phyloP scores from a whole-genome alignment of 805 yeast species.

The Pichia heedii region DNA sequence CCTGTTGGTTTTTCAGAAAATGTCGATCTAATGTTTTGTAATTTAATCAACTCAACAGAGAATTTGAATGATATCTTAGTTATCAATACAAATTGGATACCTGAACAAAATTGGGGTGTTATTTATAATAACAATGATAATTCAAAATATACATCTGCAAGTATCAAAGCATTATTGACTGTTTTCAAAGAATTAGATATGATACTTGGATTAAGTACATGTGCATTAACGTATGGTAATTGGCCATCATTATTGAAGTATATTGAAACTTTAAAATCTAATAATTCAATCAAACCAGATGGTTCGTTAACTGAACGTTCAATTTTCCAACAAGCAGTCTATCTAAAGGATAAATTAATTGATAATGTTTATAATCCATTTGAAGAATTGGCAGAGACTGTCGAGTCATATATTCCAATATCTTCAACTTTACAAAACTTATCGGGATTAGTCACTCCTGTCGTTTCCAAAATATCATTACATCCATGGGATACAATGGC shows the following conservation, averaged over 20 bases:
- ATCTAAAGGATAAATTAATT: constrained; percentile 21
- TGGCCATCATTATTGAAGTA: constrained; percentile 20
- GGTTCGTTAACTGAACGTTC: constrained; percentile 24
- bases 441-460: not conserved
- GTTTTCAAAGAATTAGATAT: constrained; percentile 21
- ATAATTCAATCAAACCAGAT: constrained; percentile 14
- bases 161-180: constrained; percentile 15
- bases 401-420: constrained; percentile 16
- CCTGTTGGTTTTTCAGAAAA: constrained; percentile 26
- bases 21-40: constrained; percentile 14
- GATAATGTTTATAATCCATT: constrained; percentile 25
- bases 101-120: constrained; percentile 26
- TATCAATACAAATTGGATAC: constrained; percentile 24
- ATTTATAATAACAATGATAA: constrained; percentile 16
- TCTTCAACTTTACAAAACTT: not conserved
- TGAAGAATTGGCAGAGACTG: constrained; percentile 17
- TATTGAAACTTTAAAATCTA: constrained; percentile 12
- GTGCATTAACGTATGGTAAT: constrained; percentile 18
- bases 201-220: constrained; percentile 21
- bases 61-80: constrained; percentile 18
- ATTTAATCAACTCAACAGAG: constrained; percentile 7
- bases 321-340: constrained; percentile 18
- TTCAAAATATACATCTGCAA: not conserved
- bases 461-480: constrained; percentile 1
- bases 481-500: constrained; percentile 4